Evolutionary conservation across 352 stramenopile species (phyloP).

Genomic region (Phytophthora palmivora): DNA sequence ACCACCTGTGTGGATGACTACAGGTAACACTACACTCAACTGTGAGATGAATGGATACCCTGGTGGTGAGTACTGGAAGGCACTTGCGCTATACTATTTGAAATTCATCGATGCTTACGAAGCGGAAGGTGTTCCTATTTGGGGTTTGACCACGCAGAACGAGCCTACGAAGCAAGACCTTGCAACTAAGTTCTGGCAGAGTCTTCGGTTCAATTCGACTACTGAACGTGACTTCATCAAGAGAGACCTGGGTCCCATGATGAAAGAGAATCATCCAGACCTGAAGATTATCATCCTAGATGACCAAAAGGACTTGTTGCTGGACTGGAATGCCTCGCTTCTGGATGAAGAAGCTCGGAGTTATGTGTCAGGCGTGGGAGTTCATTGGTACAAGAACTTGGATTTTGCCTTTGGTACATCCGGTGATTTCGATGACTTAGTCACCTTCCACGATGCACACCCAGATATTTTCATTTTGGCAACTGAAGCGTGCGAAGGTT

Average conservation of each 20-base stretch:
- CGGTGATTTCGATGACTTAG: slow-evolving; percentile 58
- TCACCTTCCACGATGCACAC: slow-evolving; percentile 59
- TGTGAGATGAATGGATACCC: slow-evolving; percentile 52
- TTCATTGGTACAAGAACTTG: slow-evolving; percentile 89
- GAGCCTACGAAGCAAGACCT: slow-evolving; percentile 57
- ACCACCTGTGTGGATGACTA: slow-evolving; percentile 86
- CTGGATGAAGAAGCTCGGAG: slow-evolving; percentile 56
- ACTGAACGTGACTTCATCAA: slow-evolving; percentile 69
- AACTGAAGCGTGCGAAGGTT: slow-evolving; percentile 82
- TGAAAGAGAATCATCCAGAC: slow-evolving; percentile 68
- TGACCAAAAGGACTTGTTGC: slow-evolving; percentile 71
- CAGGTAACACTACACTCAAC: slow-evolving; percentile 53
- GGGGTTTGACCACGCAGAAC: slow-evolving; percentile 82
- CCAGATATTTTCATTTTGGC: slow-evolving; percentile 83
- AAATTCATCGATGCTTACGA: slow-evolving; percentile 82
- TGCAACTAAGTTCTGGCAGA: slow-evolving; percentile 57
- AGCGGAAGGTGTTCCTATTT: slow-evolving; percentile 59
- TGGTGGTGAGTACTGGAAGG: slow-evolving; percentile 53
- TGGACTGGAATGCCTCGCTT: slow-evolving; percentile 49
- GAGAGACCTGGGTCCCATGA: slow-evolving; percentile 63
- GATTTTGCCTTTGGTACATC: slow-evolving; percentile 53
- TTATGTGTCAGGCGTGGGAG: slow-evolving; percentile 84
- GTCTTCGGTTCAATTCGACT: slow-evolving; percentile 44
- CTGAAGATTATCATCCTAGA: slow-evolving; percentile 81
- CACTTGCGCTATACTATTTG: slow-evolving; percentile 80